Conservation (phyloP, 2,329 filamentous ascomycete genomes). For the Paraconiothyrium sp. region DNA sequence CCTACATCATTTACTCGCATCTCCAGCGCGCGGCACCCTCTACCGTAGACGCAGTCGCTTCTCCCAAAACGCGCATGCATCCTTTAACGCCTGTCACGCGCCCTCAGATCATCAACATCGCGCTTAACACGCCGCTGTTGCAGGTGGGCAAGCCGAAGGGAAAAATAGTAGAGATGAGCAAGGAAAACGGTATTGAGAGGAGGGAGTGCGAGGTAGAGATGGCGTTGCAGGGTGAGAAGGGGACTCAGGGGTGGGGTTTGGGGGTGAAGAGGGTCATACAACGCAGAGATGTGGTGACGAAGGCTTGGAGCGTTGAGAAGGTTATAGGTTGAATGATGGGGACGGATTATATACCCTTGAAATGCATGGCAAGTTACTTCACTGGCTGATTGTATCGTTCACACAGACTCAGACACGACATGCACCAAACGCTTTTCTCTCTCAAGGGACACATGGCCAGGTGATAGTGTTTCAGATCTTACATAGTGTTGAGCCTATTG, state of each 20-base stretch:
- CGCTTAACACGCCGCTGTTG: constrained; percentile 84
- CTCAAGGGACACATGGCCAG: too few relatives aligned
- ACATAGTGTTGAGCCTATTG: too few relatives aligned
- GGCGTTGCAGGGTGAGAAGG: constrained; percentile 74
- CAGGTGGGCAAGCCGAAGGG: constrained; percentile 91
- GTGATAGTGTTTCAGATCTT: too few relatives aligned
- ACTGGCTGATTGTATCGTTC: too few relatives aligned
- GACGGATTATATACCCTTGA: neutral
- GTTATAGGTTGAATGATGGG: constrained; percentile 45
- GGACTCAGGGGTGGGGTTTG: constrained; percentile 80
- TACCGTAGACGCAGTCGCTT: constrained; percentile 42
- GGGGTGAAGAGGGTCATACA: constrained; percentile 87
- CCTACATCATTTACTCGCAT: constrained; percentile 87
- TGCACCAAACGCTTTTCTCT: too few relatives aligned
- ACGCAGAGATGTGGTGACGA: constrained; percentile 70
- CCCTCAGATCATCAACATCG: constrained; percentile 78
- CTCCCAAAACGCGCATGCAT: constrained; percentile 81
- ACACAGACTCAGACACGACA: too few relatives aligned
- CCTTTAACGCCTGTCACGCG: constrained; percentile 82
- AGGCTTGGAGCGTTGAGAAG: constrained; percentile 77
- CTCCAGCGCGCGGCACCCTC: constrained; percentile 74
- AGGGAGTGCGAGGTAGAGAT: constrained; percentile 87
- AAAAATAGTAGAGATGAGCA: constrained; percentile 67
- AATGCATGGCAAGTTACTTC: neutral
- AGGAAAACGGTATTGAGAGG: constrained; percentile 51